A percentile compares a stretch with the other conserved stretches of the same genome.
phyloP scores from a whole-genome alignment of 495 filamentous ascomycete species.

The Halenospora varia region DNA sequence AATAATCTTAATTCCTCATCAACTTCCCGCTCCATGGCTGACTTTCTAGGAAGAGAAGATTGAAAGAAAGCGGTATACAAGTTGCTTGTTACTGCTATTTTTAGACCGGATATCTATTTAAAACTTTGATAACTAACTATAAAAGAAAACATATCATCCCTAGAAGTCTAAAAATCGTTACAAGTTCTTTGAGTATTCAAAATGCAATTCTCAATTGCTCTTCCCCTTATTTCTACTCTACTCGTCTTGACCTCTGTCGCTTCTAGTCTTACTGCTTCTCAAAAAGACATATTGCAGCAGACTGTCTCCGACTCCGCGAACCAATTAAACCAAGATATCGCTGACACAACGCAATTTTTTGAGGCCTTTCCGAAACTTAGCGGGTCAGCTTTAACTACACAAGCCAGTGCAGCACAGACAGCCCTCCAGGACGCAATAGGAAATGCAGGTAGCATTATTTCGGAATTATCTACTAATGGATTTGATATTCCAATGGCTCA shows the following conservation, averaged over 20 bases:
- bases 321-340: background rate
- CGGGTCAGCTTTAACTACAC: background rate
- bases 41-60: no score
- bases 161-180: no score
- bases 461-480: background rate
- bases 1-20: no score
- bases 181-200: no score
- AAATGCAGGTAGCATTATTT: background rate
- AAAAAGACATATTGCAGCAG: background rate
- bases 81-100: no score
- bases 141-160: no score
- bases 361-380: background rate
- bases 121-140: no score
- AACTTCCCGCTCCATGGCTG: no score
- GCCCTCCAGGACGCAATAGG: background rate
- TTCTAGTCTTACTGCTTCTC: background rate
- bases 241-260: background rate
- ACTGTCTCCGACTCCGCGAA: background rate
- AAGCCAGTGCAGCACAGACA: background rate
- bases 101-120: no score
- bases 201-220: background rate
- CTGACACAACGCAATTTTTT: background rate
- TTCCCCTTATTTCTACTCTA: background rate
- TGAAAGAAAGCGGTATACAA: no score
- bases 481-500: background rate